phyloP scores from a whole-genome alignment of 257 asterid genomes.

The Pogostemon cablin region DNA sequence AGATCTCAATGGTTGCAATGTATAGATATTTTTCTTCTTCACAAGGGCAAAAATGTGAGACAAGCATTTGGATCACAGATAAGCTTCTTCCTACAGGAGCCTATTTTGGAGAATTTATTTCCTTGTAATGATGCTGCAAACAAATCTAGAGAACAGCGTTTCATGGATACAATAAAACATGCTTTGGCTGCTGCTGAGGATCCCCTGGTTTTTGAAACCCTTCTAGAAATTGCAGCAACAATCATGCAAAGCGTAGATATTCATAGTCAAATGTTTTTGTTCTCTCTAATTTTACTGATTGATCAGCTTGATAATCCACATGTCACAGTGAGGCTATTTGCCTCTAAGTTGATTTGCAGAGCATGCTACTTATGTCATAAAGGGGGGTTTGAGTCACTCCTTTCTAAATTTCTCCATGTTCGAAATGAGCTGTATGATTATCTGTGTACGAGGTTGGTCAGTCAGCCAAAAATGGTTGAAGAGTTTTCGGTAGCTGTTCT shows the following conservation, averaged over 20 bases:
- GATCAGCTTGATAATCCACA: slow-evolving; percentile 79
- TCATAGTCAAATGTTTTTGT: slow-evolving; percentile 69
- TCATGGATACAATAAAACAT: slow-evolving; percentile 85
- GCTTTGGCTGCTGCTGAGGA: slow-evolving; percentile 78
- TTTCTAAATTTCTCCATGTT: slow-evolving; percentile 63
- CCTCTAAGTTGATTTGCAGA: slow-evolving; percentile 70
- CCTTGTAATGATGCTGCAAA: slow-evolving; percentile 47
- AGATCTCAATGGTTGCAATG: slow-evolving; percentile 81
- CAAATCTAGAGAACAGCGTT: slow-evolving; percentile 76
- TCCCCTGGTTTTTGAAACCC: slow-evolving; percentile 75
- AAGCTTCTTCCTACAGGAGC: slow-evolving; percentile 69
- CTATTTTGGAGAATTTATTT: slow-evolving; percentile 65
- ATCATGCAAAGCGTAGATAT: slow-evolving; percentile 72
- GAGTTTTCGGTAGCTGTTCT: slow-evolving; percentile 89
- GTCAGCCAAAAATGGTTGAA: slow-evolving; percentile 72
- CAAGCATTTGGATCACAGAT: slow-evolving; percentile 78
- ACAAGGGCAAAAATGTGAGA: slow-evolving; percentile 72
- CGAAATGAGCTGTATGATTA: slow-evolving; percentile 80
- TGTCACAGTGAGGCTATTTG: slow-evolving; percentile 67
- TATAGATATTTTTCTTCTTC: slow-evolving; percentile 68
- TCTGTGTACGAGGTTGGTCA: slow-evolving; percentile 65
- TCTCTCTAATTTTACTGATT: slow-evolving; percentile 74
- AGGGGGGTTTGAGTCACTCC: slow-evolving; percentile 74
- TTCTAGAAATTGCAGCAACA: slow-evolving; percentile 78
- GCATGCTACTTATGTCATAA: slow-evolving; percentile 61